Evolutionary conservation across 352 stramenopile species (phyloP), one percentile per base, ranked within the genome.

Genomic region (Globisporangium lucens): DNA sequence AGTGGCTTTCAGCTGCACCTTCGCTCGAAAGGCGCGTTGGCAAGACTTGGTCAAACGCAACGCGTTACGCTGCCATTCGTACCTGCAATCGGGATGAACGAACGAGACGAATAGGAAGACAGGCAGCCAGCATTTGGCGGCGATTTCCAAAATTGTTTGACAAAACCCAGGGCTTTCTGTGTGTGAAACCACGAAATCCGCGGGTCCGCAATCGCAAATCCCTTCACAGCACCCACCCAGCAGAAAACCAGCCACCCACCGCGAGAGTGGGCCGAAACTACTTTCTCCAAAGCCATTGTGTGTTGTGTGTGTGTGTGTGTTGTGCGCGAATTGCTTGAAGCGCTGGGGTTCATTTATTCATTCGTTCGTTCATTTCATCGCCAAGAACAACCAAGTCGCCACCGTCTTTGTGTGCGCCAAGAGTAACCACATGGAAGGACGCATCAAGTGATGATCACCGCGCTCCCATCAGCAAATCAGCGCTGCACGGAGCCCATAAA

Each of bases 401-500:
- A 5, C 30, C 41, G 41, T 49, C 41, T 49, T 49, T 15, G 41
- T 49, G 41, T 49, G 17, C 17, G 43, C 8, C 12, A 60, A 27
- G 55, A 60, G 55, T 46, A 30, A 2, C 13, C 22, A 17, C 22
- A 7, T 22, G 30, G 30, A 30, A 27, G 22, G n/a, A 60, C 55
- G 55, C 30, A 60, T 60, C 55, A 60, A 22, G 55, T 10, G 55
- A 60, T 60, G 30, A 60, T 33, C 55, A 12, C 3, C 24, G 15
- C 29, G 53, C 29, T 43, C 10, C 15, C 33, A 10, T 36, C 55
- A 60, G 29, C 55, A 60, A 60, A 60, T 60, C 55, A 60, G 30
- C 17, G 55, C 30, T 60, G 30, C 55, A 51, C 15, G 27, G 15
- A 60, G 30, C 43, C 43, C 43, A 51, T 51, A 60, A 60, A 60